Evolutionary conservation across 768 basidiomycete species (phyloP).

Genomic region (Cystobasidium tubakii): DNA sequence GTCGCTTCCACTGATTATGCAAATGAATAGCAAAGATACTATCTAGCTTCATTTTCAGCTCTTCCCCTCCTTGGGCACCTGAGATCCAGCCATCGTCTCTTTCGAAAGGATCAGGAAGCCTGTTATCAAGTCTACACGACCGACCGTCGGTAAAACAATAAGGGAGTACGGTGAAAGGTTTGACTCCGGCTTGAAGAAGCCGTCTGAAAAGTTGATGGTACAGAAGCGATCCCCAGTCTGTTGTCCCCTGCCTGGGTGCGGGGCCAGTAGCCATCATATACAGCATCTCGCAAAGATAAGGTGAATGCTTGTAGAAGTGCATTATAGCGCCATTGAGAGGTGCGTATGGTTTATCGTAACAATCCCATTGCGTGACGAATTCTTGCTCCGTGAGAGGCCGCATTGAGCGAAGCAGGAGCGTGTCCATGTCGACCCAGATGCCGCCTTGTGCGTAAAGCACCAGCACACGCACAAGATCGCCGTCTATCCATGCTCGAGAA

Average conservation of each 20-base stretch:
- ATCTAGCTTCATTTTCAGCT: slow-evolving; percentile 60
- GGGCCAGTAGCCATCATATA: slow-evolving; percentile 74
- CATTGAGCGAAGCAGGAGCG: slow-evolving; percentile 78
- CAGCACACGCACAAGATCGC: slow-evolving; percentile 80
- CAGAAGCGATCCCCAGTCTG: slow-evolving; percentile 88
- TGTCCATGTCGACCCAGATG: slow-evolving; percentile 97
- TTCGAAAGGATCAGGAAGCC: slow-evolving; percentile 83
- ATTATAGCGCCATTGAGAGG: slow-evolving; percentile 90
- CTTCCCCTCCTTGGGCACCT: slow-evolving; percentile 59
- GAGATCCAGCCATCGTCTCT: slow-evolving; percentile 55
- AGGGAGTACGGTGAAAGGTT: slow-evolving; percentile 84
- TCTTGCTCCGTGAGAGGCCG: slow-evolving; percentile 83
- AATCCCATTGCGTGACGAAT: slow-evolving; percentile 98
- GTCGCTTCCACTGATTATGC: slow-evolving; percentile 93
- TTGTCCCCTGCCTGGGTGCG: slow-evolving; percentile 64
- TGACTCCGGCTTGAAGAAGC: slow-evolving; percentile 64
- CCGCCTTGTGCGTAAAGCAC: slow-evolving; percentile 86
- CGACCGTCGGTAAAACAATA: slow-evolving; percentile 92
- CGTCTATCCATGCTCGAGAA: slow-evolving; percentile 84
- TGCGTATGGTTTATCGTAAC: slow-evolving; percentile 74
- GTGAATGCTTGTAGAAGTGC: slow-evolving; percentile 83
- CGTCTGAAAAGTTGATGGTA: slow-evolving; percentile 88
- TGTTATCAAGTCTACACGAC: slow-evolving; percentile 84
- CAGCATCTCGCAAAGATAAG: slow-evolving; percentile 95
- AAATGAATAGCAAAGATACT: slow-evolving; percentile 83